Conservation (phyloP, 345 rosid genomes). For the Brassica incana region DNA sequence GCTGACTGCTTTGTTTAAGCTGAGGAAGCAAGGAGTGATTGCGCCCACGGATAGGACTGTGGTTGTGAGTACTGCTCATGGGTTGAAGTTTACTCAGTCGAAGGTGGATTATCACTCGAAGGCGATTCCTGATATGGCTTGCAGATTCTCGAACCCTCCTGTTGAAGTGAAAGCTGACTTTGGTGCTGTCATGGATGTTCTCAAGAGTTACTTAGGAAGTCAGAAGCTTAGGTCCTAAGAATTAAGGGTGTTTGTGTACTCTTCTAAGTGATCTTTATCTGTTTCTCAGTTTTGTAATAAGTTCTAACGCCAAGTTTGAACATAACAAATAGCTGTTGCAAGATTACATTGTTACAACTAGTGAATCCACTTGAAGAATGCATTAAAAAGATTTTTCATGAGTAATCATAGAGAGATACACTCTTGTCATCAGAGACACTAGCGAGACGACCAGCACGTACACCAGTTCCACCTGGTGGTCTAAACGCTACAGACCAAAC, state of each 20-base stretch:
- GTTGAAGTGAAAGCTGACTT: conserved; percentile 77
- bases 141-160: conserved; percentile 76
- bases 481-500: conserved; percentile 94
- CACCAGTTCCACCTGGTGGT: conserved; percentile 52
- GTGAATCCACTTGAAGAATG: neutral
- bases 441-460: conserved; percentile 65
- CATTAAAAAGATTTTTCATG: conserved; percentile 37
- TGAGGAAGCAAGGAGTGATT: conserved; percentile 75
- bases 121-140: conserved; percentile 73
- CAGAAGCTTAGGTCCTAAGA: conserved; percentile 41
- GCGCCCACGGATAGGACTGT: conserved; percentile 66
- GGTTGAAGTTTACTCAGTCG: conserved; percentile 82
- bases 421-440: conserved; percentile 97
- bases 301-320: conserved; percentile 18
- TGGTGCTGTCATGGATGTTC: conserved; percentile 83
- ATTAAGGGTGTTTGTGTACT: neutral
- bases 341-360: neutral
- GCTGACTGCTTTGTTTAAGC: conserved; percentile 72
- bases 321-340: conserved; percentile 9
- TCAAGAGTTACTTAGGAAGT: conserved; percentile 56
- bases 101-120: conserved; percentile 86
- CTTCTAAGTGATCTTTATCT: conserved; percentile 2
- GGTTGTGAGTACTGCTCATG: conserved; percentile 94
- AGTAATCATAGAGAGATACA: conserved; percentile 79
- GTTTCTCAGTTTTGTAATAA: conserved; percentile 34